These are phyloP conservation scores for Kwoniella botswanensis DNA, from an alignment of 768 basidiomycete species.

Conservation along the genomic window DNA sequence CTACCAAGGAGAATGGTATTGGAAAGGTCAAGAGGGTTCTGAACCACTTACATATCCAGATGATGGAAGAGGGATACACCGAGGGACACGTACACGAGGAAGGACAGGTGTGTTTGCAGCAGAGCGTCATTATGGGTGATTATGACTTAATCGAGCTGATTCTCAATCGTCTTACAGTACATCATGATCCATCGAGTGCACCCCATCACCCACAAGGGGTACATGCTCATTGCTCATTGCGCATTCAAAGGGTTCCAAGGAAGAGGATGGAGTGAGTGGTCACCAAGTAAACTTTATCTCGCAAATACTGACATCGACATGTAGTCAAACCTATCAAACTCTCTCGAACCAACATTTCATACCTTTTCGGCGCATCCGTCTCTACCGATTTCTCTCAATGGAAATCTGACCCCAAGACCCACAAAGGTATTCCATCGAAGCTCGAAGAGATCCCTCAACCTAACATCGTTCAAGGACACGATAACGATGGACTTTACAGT, in stretches of 20 bases:
- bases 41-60: slow-evolving; percentile 87
- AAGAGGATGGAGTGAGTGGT: slow-evolving; percentile 75
- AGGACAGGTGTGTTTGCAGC: slow-evolving; percentile 72
- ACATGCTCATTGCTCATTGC: slow-evolving; percentile 87
- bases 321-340: slow-evolving; percentile 88
- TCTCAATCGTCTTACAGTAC: slow-evolving; percentile 65
- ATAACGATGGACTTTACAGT: slow-evolving; percentile 71
- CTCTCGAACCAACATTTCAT: slow-evolving; percentile 75
- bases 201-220: slow-evolving; percentile 86
- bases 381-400: slow-evolving; percentile 70
- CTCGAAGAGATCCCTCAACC: slow-evolving; percentile 71
- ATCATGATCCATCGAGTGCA: slow-evolving; percentile 91
- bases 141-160: neutral
- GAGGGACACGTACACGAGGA: slow-evolving; percentile 98
- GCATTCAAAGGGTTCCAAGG: slow-evolving; percentile 83
- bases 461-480: slow-evolving; percentile 67
- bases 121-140: neutral
- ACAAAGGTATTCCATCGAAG: slow-evolving; percentile 74
- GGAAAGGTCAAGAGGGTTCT: slow-evolving; percentile 68
- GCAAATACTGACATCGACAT: too few species aligned
- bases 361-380: slow-evolving; percentile 78
- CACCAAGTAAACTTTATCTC: too few species aligned
- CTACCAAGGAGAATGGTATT: slow-evolving; percentile 60
- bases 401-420: slow-evolving; percentile 62
- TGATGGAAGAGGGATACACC: slow-evolving; percentile 81